Evolutionary conservation across 345 rosid species (phyloP).

Genomic region (Moringa oleifera): DNA sequence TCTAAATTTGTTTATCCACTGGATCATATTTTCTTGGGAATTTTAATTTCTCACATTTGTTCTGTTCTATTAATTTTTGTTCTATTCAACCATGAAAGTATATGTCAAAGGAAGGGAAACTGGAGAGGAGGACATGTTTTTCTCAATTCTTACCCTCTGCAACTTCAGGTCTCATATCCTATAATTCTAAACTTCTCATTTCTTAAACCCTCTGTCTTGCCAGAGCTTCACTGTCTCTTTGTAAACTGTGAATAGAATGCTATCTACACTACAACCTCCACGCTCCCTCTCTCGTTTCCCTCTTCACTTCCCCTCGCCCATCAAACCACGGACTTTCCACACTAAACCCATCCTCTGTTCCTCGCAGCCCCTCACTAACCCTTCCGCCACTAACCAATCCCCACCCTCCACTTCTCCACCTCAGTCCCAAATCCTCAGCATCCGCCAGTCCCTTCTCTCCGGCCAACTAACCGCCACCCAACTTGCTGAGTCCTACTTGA

Average conservation of each 20-base stretch:
- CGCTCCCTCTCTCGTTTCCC: constrained; percentile 46
- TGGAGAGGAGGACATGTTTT: too few species aligned
- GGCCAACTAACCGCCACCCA: constrained; percentile 56
- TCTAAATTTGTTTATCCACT: too few species aligned
- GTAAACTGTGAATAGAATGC: constrained; percentile 20
- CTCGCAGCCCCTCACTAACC: constrained; percentile 24
- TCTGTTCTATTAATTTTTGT: too few species aligned
- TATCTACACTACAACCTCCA: constrained; percentile 44
- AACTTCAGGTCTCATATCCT: too few species aligned
- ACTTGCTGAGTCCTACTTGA: constrained; percentile 63
- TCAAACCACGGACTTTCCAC: constrained; percentile 19
- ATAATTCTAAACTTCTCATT: too few species aligned
- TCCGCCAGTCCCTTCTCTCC: constrained; percentile 73
- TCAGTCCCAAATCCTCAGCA: constrained; percentile 59
- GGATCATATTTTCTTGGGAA: too few species aligned
- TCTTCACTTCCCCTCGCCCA: constrained; percentile 23
- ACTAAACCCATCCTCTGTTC: constrained; percentile 7
- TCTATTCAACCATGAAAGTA: too few species aligned
- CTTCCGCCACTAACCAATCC: constrained; percentile 16
- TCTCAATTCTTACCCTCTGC: too few species aligned
- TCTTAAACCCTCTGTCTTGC: too few species aligned
- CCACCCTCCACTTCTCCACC: constrained; percentile 35
- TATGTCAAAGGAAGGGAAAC: too few species aligned
- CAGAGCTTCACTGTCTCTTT: too few species aligned
- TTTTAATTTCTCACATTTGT: too few species aligned